A percentile compares a stretch with the other conserved stretches of the same genome.
These are phyloP conservation scores for Friedmanniomyces endolithicus DNA, from an alignment of 495 filamentous ascomycete species.

Conservation along the genomic window DNA sequence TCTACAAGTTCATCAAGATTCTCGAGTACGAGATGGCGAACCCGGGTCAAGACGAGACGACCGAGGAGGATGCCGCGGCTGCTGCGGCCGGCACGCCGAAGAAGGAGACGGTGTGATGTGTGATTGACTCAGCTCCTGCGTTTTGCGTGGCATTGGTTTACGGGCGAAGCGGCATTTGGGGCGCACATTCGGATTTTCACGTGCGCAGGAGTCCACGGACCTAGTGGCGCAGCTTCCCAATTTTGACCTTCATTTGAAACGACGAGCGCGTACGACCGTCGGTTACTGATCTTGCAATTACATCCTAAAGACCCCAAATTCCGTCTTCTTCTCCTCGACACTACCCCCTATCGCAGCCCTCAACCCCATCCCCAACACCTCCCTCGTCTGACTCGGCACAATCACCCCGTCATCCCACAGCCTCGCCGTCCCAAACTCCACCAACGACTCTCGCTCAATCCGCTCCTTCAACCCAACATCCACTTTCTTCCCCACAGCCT, in stretches of 20 bases:
- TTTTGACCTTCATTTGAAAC: background rate
- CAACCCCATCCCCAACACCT: constrained; percentile 70
- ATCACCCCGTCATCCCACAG: constrained; percentile 97
- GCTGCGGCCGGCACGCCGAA: background rate
- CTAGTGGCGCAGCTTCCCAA: background rate
- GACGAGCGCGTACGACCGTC: background rate
- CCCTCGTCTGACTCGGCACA: constrained; percentile 73
- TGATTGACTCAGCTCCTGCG: background rate
- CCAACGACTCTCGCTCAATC: constrained; percentile 86
- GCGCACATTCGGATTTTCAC: background rate
- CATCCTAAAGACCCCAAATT: constrained; percentile 96
- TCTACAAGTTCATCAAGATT: constrained; percentile 24
- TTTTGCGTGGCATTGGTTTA: background rate
- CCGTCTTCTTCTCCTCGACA: constrained; percentile 47
- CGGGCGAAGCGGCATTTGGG: background rate
- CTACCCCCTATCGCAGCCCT: constrained; percentile 49
- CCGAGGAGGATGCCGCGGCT: constrained; percentile 3
- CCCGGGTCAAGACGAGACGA: constrained; percentile 15
- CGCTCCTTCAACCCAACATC: constrained; percentile 71
- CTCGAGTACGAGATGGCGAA: constrained; percentile 25
- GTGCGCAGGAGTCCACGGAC: background rate
- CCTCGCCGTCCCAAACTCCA: constrained; percentile 72
- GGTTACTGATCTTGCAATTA: constrained; percentile 26
- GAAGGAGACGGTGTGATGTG: background rate
- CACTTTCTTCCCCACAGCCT: constrained; percentile 72